A percentile compares a stretch with the other conserved stretches of the same genome.
These are phyloP conservation scores for Fusarium subglutinans DNA, from an alignment of 2,329 filamentous ascomycete species.

Conservation along the genomic window DNA sequence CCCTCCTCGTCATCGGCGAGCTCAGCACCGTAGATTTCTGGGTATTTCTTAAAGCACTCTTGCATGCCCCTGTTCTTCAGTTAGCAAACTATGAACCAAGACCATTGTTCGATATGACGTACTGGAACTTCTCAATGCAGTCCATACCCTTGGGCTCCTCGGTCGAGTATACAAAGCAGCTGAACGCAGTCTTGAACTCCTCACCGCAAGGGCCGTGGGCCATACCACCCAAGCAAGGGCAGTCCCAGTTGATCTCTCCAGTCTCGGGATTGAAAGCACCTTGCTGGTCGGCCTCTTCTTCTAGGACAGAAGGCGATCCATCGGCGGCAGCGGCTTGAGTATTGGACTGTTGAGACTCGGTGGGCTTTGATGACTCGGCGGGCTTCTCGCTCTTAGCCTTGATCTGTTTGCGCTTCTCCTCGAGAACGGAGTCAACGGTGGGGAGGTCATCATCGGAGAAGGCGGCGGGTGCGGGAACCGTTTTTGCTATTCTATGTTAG, in stretches of 20 bases:
- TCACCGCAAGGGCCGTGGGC: constrained; percentile 94
- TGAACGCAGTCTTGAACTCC: constrained; percentile 94
- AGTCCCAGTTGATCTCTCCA: constrained; percentile 99
- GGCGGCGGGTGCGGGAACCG: constrained; percentile 55
- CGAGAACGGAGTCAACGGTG: constrained; percentile 74
- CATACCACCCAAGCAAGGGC: constrained; percentile 97
- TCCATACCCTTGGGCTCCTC: constrained; percentile 98
- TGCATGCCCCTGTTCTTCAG: constrained; percentile 81
- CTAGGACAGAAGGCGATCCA: constrained; percentile 64
- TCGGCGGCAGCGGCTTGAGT: constrained; percentile 41
- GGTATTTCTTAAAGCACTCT: constrained; percentile 92
- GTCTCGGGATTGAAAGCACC: constrained; percentile 98
- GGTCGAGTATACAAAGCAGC: constrained; percentile 95
- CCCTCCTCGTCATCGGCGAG: constrained; percentile 76
- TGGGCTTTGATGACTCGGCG: constrained; percentile 23
- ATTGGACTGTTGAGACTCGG: constrained; percentile 42
- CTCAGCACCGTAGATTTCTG: constrained; percentile 92
- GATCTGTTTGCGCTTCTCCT: constrained; percentile 66
- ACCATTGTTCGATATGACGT: constrained; percentile 49
- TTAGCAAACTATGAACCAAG: constrained; percentile 37
- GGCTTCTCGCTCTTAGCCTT: constrained; percentile 45
- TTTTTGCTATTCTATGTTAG: constrained; percentile 40
- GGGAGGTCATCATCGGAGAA: constrained; percentile 67
- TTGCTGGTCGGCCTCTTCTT: constrained; percentile 85
- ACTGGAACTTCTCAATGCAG: constrained; percentile 98